A percentile compares a stretch with the other conserved stretches of the same genome.
phyloP scores from a whole-genome alignment of 2,329 filamentous ascomycete species.

The Aspergillus uvarum region DNA sequence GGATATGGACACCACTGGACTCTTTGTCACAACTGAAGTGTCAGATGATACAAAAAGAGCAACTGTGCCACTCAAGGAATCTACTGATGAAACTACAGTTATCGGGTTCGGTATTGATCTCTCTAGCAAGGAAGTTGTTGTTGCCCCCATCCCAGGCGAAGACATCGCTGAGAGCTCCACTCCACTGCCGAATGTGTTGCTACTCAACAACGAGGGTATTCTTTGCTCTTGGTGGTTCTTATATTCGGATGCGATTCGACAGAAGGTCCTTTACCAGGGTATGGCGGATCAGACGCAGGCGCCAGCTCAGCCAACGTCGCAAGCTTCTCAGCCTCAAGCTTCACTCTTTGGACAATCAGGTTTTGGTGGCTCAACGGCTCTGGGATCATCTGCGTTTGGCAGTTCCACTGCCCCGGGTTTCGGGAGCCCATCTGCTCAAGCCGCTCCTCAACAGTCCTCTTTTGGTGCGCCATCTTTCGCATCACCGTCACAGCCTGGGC shows the following conservation, averaged over 20 bases:
- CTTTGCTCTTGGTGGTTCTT: slow-evolving; percentile 88
- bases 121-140: slow-evolving; percentile 76
- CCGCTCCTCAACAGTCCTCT: slow-evolving; percentile 26
- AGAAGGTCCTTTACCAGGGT: slow-evolving; percentile 71
- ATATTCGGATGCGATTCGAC: slow-evolving; percentile 79
- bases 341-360: slow-evolving; percentile 28
- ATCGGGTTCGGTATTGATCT: slow-evolving; percentile 81
- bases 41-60: slow-evolving; percentile 75
- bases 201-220: slow-evolving; percentile 85
- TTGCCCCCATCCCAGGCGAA: slow-evolving; percentile 72
- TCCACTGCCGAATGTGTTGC: slow-evolving; percentile 79
- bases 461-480: slow-evolving; percentile 34
- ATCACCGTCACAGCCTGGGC: slow-evolving; percentile 28
- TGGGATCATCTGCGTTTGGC: slow-evolving; percentile 25
- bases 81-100: slow-evolving; percentile 68
- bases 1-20: slow-evolving; percentile 60
- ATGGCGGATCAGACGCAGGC: slow-evolving; percentile 46
- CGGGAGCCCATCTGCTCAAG: slow-evolving; percentile 31
- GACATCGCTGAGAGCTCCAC: slow-evolving; percentile 76
- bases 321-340: slow-evolving; percentile 14
- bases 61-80: slow-evolving; percentile 68
- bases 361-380: neutral
- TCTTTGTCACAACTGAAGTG: slow-evolving; percentile 62
- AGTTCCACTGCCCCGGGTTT: slow-evolving; percentile 23
- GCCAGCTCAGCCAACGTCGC: slow-evolving; percentile 19